phyloP scores from a whole-genome alignment of 306 rosid species.

The Medicago ruthenica region DNA sequence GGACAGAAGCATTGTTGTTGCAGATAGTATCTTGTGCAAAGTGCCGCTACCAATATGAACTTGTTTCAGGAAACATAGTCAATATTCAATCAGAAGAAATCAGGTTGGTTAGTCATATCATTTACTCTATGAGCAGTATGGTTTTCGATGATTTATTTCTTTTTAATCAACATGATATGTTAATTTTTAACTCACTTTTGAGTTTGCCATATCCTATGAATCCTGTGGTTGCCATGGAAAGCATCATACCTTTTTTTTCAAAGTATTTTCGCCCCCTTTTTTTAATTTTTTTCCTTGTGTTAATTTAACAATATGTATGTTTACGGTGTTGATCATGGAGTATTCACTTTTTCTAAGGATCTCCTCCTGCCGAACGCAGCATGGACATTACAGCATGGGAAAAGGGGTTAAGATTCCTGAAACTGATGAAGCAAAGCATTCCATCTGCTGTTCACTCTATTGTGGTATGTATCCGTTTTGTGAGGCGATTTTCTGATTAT shows the following conservation, averaged over 20 bases:
- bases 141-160: not conserved
- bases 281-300: conserved; percentile 29
- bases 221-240: conserved; percentile 13
- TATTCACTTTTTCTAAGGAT: conserved; percentile 98
- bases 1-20: conserved; percentile 40
- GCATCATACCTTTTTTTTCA: conserved; percentile 27
- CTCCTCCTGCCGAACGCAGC: conserved; percentile 99
- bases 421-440: conserved; percentile 62
- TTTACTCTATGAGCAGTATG: conserved; percentile 29
- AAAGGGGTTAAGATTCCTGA: conserved; percentile 76
- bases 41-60: conserved; percentile 92
- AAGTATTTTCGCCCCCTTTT: conserved; percentile 7
- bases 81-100: conserved; percentile 91
- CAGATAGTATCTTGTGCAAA: conserved; percentile 92
- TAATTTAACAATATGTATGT: conserved; percentile 46
- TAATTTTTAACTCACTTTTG: conserved; percentile 23
- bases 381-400: conserved; percentile 92
- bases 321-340: conserved; percentile 89
- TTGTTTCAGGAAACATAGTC: conserved; percentile 82
- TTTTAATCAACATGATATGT: conserved; percentile 10
- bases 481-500: conserved; percentile 41
- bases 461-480: conserved; percentile 65
- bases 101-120: conserved; percentile 65
- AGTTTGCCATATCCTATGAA: conserved; percentile 24
- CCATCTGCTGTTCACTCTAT: conserved; percentile 96